Base-by-base conservation (phyloP, 2,329 filamentous ascomycete genomes). In the Neocucurbitaria cava region DNA sequence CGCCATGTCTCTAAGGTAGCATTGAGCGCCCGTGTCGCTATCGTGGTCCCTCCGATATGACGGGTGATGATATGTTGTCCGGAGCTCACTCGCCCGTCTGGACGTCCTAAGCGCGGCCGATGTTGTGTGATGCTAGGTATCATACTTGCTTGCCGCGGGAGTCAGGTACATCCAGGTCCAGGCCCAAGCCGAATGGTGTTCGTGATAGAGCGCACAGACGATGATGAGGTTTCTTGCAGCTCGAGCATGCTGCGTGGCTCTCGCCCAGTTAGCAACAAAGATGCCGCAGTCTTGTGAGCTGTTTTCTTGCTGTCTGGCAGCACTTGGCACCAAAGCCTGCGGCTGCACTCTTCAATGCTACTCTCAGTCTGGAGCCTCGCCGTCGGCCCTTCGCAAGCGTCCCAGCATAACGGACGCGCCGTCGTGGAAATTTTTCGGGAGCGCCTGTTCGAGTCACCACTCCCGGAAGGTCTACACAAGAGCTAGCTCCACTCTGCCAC, bases 381-480 rank as follows among this genome's bases (percentile, higher is more conserved):
- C 58, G 62, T 38, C 60, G 59, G 51, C 59, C 61, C 54, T 52
- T 46, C 54, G 38, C 52, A 51, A 31, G 31, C 46, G 45, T 64
- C 40, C 49, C 52, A 62, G 47, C 53, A 62, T 53, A 43, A 58
- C 56, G 61, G 52, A 35, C 58, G 44, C 62, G 51, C 55, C 51
- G 56, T 57, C 58, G 41, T 54, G 61, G 41, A 58, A 60, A 63
- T 59, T 64, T 64, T 56, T 66, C 62, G 59, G 65, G 46, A 31
- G 24, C 59, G 42, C 54, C 59, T 55, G 21, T 61, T 66, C 53
- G 69, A 72, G 66, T 70, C 68, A 70, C 59, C 56, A 65, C 44
- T 48, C 54, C 58, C 59, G 58, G 52, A 50, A 38, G 21, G 30
- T 48, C 38, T 53, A 47, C 56, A 53, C 52, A 11, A 58, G 35